Evolutionary conservation across 2,329 filamentous ascomycete genomes (phyloP), one percentile per base, ranked within the genome.

Genomic region (Phaeoacremonium minimum): DNA sequence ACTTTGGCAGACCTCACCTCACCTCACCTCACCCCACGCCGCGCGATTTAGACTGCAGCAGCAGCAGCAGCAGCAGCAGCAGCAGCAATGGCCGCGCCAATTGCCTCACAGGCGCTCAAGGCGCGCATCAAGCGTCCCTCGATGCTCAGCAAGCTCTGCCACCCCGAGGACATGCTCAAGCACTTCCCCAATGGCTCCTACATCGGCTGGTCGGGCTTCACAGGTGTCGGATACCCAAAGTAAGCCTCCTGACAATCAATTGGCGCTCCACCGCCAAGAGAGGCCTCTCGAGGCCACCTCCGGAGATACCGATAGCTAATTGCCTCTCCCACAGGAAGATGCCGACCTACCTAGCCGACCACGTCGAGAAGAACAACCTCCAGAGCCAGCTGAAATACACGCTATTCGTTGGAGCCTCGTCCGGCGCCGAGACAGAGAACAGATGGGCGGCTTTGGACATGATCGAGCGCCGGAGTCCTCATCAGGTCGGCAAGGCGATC

Each of bases 151-250:
- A 94, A 91, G 73, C 70, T 95, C 41, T 80, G 83, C 50, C 80
- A 80, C 51, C 79, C 88, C 26, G 79, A 93, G 60, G 87, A 94
- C 58, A 63, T 94, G 46, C 73, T 95, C 42, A 73, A 85, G 45
- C 74, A 86, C 49, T 95, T 95, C 53, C 88, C 88, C 46, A 78
- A 93, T 69, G 83, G 82, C 55, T 66, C 85, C n/a, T 93, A 93
- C 61, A 78, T 95, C 51, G 89, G 88, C 53, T 95, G 88, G 88
- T 88, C 82, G 46, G 88, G 88, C 22, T 95, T 95, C 64, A 95
- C 88, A 11, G 88, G 87, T 51, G 87, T 94, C 36, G 87, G 87
- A 41, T 93, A 93, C 66, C 87, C 87, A 45, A 93, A 93, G 84
- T 86, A 67, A 51, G 77, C 67, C 15, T 14, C 19, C n/a, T 18